phyloP scores from a whole-genome alignment of 441 rosid species.

The Viola pubescens region DNA sequence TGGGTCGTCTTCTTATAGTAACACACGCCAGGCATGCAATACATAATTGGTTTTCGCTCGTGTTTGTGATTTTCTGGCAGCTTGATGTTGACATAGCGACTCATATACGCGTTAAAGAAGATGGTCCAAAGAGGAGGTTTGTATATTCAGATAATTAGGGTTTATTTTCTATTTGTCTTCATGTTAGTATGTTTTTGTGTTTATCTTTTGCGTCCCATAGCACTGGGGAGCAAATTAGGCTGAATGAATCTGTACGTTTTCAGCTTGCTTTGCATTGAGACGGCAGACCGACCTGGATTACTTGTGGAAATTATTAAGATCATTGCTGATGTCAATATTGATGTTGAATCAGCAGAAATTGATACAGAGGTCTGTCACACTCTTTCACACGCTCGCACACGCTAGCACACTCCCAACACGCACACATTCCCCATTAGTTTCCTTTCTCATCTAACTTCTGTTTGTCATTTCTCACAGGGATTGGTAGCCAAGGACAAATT shows the following conservation, averaged over 20 bases:
- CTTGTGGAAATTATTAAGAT: constrained; percentile 77
- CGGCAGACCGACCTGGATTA: constrained; percentile 93
- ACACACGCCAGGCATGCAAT: constrained; percentile 3
- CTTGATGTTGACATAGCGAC: constrained; percentile 86
- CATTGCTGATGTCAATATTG: constrained; percentile 62
- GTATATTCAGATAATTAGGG: not conserved
- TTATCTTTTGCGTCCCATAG: not conserved
- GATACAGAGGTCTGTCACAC: constrained; percentile 67
- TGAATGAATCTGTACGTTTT: not conserved
- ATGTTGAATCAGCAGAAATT: constrained; percentile 88
- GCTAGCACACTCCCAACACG: not conserved
- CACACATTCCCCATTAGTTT: not conserved
- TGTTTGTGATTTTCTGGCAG: constrained; percentile 33
- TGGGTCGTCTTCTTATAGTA: too few relatives aligned
- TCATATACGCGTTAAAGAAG: constrained; percentile 56
- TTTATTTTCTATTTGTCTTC: not conserved
- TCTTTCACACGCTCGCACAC: too few relatives aligned
- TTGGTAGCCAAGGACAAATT: constrained; percentile 89
- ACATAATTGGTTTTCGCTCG: constrained; percentile 2
- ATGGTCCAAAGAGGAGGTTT: constrained; percentile 87
- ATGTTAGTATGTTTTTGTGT: not conserved
- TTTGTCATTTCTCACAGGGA: constrained; percentile 38
- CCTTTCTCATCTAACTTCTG: constrained; percentile 1
- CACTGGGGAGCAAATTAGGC: not conserved
- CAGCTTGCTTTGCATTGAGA: constrained; percentile 81